Base-by-base conservation (phyloP, 495 filamentous ascomycete genomes). In the Xylaria castorea region DNA sequence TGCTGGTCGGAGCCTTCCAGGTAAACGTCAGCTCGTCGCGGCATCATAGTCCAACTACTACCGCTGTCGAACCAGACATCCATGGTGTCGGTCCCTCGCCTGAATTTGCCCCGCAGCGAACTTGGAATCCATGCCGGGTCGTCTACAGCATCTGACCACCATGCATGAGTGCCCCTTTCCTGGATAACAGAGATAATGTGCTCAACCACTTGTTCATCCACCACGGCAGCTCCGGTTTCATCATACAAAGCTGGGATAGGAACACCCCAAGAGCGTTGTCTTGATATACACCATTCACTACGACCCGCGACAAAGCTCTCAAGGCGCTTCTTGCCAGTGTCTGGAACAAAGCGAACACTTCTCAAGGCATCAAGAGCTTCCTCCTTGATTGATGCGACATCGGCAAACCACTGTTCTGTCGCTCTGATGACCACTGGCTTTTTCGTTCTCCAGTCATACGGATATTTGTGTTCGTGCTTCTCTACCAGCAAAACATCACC, bases 11-110 rank as follows among this genome's bases (percentile, higher is more conserved):
- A 91, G 34, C 96, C 96, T 84, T 99, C 96, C 6, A 98, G 86
- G 77, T 97, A 98, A 40, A 98, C 86, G 79, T 98, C 95, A 1
- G 94, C 93, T 30, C 89, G 87, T 27, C 86, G 84, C 38, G 82
- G 81, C 71, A 78, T 81, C 66, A 89, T 86, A 0, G 94, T 91
- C 96, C 96, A 99, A 78, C 93, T 97, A 64, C 93, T 97, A 7
- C 96, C 96, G 74, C 95, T 98, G 80, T 99, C 96, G 76, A 98
- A 98, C 96, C 96, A 99, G 30, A 99, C 96, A 82, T 99, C 96
- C 96, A 99, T 98, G 0, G 96, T 99, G 75, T 99, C 97, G n/a
- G 84, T 91, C 25, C 96, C 95, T 68, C 96, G 91, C 72, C 87
- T 82, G 74, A 90, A 96, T 16, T 80, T 71, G 3, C 80, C 81